Base-by-base conservation (phyloP, 495 filamentous ascomycete species). In the Evernia prunastri region DNA sequence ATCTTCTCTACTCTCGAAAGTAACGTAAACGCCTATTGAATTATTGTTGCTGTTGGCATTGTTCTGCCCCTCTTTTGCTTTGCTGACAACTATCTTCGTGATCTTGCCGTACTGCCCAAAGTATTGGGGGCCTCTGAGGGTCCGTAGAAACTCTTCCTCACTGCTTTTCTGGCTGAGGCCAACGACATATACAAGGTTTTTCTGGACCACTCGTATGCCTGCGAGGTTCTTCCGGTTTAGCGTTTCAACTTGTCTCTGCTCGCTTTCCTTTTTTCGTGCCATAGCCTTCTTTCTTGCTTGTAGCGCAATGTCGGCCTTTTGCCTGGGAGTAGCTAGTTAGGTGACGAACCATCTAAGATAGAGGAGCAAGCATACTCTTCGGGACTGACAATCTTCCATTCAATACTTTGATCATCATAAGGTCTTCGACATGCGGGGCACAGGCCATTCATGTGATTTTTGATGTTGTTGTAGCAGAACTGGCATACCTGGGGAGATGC, bases 81-180 rank as follows among this genome's bases (percentile, higher is more conserved):
- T 97, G 78, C 92, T 97, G 61, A 99, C 96, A 53, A 96, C 96
- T 45, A 99, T 97, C 72, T 99, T 99, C 68, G 94, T 86, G 67
- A 99, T 99, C 71, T 94, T 93, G 67, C 95, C 95, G 72, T 99
- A 99, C 72, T 97, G 95, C 7, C 95, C 95, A 71, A 99, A 99
- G 72, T 97, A 99, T 66, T 96, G 86, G 54, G 82, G 81, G 51
- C 90, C 90, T 56, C 95, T 87, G 25, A 99, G 80, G 0, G 91
- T 96, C 71, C 89, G 86, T 59, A 96, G 80, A 12, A 98, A 81
- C 66, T 91, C 90, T 71, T 97, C 92, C 73, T 97, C 95, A 42
- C 87, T 87, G 70, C 92, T 92, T 56, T 86, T 89, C 27, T 94
- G 94, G 61, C 88, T 95, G 42, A 99, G 79, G 35, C 94, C 95